Base-by-base conservation (phyloP, 106 monocot species). In the Allium sativum region DNA sequence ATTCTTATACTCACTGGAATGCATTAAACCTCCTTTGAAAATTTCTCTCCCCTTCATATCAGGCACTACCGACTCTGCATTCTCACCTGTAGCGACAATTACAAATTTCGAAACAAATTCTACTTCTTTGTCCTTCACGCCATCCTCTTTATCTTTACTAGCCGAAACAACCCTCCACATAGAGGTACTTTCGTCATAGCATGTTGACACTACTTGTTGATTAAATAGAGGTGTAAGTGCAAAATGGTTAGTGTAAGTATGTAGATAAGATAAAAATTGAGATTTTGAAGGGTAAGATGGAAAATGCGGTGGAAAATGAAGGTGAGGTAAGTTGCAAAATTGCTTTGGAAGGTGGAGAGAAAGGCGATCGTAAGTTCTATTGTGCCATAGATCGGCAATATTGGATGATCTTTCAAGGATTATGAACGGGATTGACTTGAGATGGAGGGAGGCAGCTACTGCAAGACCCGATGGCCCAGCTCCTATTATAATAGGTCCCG, bases 381-480 rank as follows among this genome's bases (percentile, higher is more conserved):
- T 68, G 21, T 72, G 85, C 93, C 93, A 94, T 9, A 89, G 75
- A 18, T 80, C 78, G 47, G 89, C 93, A 5, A 94, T 68, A 65
- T 78, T 81, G 72, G 74, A 57, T 21, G 82, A 68, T 44, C 65
- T 78, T 74, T 94, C 93, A 45, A 94, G 68, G 67, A 89, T 66
- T 45, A 68, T 53, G 8, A 72, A 81, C 31, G 93, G 89, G 21
- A 94, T 58, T 44, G 81, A 80, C 53, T 76, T 73, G 43, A 63
- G 70, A 18, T 73, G 56, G 48, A 89, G 80, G 65, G 73, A 86
- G 11, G 93, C 89, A 5, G 93, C 89, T 11, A 72, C 89, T 45
- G 93, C 93, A 21, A 94, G 86, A 13, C 93, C 93, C 0, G 93
- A 94, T 0, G 93, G 93, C 7, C 93, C 93, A 0, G 86, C 93